A percentile compares a stretch with the other conserved stretches of the same genome.
phyloP scores from a whole-genome alignment of 192 early-diverging fungal genomes.

The Linnemannia elongata region DNA sequence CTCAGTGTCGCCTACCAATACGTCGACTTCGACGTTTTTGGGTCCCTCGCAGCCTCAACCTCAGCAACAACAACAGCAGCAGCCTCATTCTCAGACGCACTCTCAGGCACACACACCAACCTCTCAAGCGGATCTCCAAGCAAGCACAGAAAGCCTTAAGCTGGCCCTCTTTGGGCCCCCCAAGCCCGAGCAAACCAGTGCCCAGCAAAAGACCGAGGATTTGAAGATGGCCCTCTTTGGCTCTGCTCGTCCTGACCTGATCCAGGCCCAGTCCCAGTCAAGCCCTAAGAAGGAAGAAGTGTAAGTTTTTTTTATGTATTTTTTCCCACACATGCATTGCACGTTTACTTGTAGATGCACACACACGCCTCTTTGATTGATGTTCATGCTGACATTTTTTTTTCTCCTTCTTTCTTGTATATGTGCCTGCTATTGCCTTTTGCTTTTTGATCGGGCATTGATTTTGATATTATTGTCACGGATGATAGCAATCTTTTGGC shows the following conservation, averaged over 20 bases:
- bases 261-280: constrained; percentile 40
- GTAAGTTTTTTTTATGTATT: constrained; percentile 12
- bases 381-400: neutral
- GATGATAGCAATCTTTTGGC: constrained; percentile 41
- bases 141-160: constrained; percentile 58
- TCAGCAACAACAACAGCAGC: neutral
- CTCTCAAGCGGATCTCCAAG: constrained; percentile 39
- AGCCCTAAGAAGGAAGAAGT: constrained; percentile 50
- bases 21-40: constrained; percentile 28
- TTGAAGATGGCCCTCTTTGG: constrained; percentile 49
- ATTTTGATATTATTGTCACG: neutral
- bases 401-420: neutral
- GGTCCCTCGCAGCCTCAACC: neutral
- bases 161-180: constrained; percentile 58
- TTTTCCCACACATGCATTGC: neutral
- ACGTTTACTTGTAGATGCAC: neutral
- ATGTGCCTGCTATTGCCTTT: neutral
- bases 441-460: neutral
- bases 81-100: constrained; percentile 18
- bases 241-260: constrained; percentile 36
- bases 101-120: constrained; percentile 15
- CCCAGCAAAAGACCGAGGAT: constrained; percentile 54
- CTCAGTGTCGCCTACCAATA: constrained; percentile 19
- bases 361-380: neutral
- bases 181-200: constrained; percentile 32